Evolutionary conservation across 176 grass and related monocot species (phyloP).

Genomic region (Sorghum bicolor): DNA sequence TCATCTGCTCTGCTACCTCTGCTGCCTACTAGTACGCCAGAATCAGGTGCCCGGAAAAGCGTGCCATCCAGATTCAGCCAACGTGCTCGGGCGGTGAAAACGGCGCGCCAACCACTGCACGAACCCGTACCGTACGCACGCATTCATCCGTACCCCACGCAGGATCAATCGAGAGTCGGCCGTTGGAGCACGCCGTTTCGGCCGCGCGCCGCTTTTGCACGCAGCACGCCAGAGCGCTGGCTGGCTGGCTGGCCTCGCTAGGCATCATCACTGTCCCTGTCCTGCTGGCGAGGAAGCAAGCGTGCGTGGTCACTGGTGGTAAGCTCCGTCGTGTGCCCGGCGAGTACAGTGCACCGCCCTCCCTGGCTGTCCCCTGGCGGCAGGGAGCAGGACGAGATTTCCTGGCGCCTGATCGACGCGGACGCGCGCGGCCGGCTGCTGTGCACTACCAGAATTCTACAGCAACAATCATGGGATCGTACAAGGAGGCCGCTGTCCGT

Average conservation of each 20-base stretch:
- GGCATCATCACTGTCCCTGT: not conserved
- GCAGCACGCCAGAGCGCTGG: not conserved
- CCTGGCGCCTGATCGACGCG: not conserved
- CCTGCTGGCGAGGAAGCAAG: not conserved
- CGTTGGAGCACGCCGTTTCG: constrained; percentile 28
- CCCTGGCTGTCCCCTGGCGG: not conserved
- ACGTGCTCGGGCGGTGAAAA: not conserved
- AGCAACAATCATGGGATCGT: not conserved
- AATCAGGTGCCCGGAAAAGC: not conserved
- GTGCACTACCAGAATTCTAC: not conserved
- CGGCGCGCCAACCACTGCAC: not conserved
- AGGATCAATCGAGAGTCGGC: not conserved
- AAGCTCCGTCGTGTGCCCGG: not conserved
- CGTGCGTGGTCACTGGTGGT: not conserved
- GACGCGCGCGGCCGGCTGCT: not conserved
- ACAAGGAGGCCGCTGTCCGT: constrained; percentile 11
- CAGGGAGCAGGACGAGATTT: not conserved
- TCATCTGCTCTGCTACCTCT: not conserved
- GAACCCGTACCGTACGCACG: constrained; percentile 25
- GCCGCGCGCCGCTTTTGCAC: not conserved
- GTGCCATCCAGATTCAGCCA: constrained; percentile 1
- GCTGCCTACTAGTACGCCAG: not conserved
- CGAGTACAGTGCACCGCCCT: not conserved
- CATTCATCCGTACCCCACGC: not conserved
- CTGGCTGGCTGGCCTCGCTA: not conserved